phyloP scores from a whole-genome alignment of 495 filamentous ascomycete species.

The Tetracladium marchalianum region DNA sequence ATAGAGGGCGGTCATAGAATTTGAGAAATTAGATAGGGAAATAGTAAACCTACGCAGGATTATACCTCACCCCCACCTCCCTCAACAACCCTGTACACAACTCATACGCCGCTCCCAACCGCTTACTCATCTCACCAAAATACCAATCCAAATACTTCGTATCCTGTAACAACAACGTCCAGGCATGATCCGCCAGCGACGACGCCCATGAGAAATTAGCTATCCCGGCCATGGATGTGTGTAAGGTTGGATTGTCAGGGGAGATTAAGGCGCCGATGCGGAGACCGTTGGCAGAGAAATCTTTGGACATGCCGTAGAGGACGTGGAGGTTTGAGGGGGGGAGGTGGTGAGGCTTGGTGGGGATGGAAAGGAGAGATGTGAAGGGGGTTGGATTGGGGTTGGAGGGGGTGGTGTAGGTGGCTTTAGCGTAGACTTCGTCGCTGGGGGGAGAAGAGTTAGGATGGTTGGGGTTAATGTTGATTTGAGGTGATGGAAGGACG shows the following conservation, averaged over 20 bases:
- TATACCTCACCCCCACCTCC: not conserved
- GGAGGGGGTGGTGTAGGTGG: not conserved
- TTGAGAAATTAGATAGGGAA: too few relatives aligned
- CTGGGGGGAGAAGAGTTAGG: too few relatives aligned
- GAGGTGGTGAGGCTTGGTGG: not conserved
- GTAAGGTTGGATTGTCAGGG: not conserved
- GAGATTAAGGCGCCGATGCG: slow-evolving; percentile 4
- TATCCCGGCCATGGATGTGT: not conserved
- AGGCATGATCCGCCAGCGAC: not conserved
- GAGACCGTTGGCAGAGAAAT: slow-evolving; percentile 9
- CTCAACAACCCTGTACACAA: not conserved
- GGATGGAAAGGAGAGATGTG: slow-evolving; percentile 6
- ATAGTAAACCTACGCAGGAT: too few relatives aligned
- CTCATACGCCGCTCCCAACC: not conserved
- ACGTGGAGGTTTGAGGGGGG: slow-evolving; percentile 2
- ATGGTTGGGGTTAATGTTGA: not conserved
- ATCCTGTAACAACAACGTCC: slow-evolving; percentile 5
- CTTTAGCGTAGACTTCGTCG: slow-evolving; percentile 8
- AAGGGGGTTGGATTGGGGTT: slow-evolving; percentile 2
- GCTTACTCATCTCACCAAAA: not conserved
- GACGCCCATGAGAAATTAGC: slow-evolving; percentile 8
- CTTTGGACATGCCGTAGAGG: slow-evolving; percentile 10
- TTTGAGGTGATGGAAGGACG: not conserved
- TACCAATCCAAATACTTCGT: not conserved
- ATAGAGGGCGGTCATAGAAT: too few relatives aligned